Conservation (phyloP, 2,329 filamentous ascomycete species). For the Aspergillus sp. region DNA sequence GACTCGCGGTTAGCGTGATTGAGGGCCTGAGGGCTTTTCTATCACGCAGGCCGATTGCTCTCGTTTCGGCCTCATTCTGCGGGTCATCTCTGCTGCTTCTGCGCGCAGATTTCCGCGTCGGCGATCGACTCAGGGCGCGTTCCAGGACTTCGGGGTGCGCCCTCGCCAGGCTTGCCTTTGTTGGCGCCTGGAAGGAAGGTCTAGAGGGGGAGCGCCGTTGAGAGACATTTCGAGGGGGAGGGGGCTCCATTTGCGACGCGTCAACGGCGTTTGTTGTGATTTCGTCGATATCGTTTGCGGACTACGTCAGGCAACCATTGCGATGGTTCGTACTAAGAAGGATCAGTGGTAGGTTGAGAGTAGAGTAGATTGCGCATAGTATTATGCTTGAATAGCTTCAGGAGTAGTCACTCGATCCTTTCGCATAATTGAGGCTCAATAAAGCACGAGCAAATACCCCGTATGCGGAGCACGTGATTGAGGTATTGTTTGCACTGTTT, state of each 20-base stretch:
- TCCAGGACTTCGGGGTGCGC: constrained; percentile 64
- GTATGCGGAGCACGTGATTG: background rate
- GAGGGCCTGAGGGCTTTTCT: constrained; percentile 45
- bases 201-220: constrained; percentile 41
- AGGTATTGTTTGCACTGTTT: constrained; percentile 43
- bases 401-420: background rate
- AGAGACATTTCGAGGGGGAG: constrained; percentile 24
- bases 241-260: constrained; percentile 45
- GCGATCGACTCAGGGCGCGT: constrained; percentile 48
- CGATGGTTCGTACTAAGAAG: background rate
- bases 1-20: constrained; percentile 34
- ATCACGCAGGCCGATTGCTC: constrained; percentile 38
- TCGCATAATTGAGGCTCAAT: background rate
- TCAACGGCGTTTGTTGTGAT: constrained; percentile 51
- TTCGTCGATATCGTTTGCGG: constrained; percentile 62
- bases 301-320: constrained; percentile 25
- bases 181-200: constrained; percentile 70
- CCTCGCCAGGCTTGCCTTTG: constrained; percentile 65
- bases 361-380: background rate
- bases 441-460: background rate
- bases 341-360: background rate
- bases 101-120: constrained; percentile 36
- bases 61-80: constrained; percentile 24
- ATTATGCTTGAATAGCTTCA: background rate
- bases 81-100: constrained; percentile 22